Conservation (phyloP, 805 yeast genomes). For the Lipomyces yamadae region DNA sequence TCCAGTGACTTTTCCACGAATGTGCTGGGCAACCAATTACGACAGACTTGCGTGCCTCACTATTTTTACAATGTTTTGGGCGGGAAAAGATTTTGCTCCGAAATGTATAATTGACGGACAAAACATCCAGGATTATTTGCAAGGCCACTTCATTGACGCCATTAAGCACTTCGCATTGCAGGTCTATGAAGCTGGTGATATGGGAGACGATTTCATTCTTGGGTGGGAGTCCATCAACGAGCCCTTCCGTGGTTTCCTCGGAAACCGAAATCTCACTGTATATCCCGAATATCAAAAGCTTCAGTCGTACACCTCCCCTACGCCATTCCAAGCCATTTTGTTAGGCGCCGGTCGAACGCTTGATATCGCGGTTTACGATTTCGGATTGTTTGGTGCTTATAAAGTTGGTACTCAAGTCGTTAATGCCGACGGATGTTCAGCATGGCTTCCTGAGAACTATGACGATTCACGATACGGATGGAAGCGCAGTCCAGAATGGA, state of each 20-base stretch:
- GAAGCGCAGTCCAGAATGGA: slow-evolving; percentile 67
- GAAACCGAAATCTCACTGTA: slow-evolving; percentile 58
- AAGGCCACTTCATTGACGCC: slow-evolving; percentile 63
- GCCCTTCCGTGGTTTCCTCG: slow-evolving; percentile 78
- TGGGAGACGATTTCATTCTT: slow-evolving; percentile 61
- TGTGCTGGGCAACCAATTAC: slow-evolving; percentile 94
- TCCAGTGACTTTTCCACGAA: slow-evolving; percentile 65
- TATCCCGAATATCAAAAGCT: slow-evolving; percentile 64
- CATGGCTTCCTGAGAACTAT: slow-evolving; percentile 67
- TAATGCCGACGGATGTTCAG: slow-evolving; percentile 68
- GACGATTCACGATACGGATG: slow-evolving; percentile 73
- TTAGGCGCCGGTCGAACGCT: slow-evolving; percentile 79
- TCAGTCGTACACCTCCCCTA: slow-evolving; percentile 80
- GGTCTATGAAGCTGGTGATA: slow-evolving; percentile 52
- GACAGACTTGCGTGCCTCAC: slow-evolving; percentile 72
- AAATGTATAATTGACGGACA: slow-evolving; percentile 68
- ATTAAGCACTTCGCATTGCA: slow-evolving; percentile 54
- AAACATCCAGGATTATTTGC: slow-evolving; percentile 80
- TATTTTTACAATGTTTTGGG: slow-evolving; percentile 86
- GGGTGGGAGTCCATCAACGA: slow-evolving; percentile 88
- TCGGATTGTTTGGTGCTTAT: slow-evolving; percentile 77
- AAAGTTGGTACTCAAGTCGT: slow-evolving; percentile 61
- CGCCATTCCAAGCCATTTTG: slow-evolving; percentile 71
- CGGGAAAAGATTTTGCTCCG: slow-evolving; percentile 79
- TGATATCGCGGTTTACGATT: slow-evolving; percentile 69